Evolutionary conservation across 495 filamentous ascomycete species (phyloP).

Genomic region (Aspergillus avenaceus): DNA sequence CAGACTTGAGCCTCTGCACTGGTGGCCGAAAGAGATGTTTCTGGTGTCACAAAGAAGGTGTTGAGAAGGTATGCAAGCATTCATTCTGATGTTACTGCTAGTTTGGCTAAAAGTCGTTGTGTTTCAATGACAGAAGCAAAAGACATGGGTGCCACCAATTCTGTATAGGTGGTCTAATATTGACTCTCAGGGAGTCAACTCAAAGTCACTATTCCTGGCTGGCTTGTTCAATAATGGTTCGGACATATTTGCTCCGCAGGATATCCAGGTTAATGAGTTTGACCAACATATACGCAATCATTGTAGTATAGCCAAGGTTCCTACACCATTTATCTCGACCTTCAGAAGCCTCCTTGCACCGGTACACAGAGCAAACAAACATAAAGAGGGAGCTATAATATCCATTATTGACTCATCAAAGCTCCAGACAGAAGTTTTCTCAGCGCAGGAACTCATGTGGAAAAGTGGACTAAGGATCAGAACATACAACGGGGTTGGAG

Average conservation of each 20-base stretch:
- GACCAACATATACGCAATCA: conserved; percentile 20
- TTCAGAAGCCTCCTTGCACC: conserved; percentile 22
- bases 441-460: conserved; percentile 18
- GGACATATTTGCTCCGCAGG: conserved; percentile 9
- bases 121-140: background rate
- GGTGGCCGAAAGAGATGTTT: conserved; percentile 19
- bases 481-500: conserved; percentile 25
- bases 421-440: conserved; percentile 19
- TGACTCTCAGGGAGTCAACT: conserved; percentile 32
- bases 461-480: conserved; percentile 13
- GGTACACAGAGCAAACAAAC: conserved; percentile 27
- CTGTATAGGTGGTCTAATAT: conserved; percentile 36
- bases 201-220: conserved; percentile 12
- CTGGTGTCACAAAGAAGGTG: conserved; percentile 16
- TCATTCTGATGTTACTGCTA: background rate
- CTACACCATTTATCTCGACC: conserved; percentile 33
- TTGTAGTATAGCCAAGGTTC: conserved; percentile 10
- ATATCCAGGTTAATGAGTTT: conserved; percentile 15
- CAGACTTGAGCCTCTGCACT: background rate
- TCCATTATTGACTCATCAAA: conserved; percentile 28
- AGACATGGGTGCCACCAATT: conserved; percentile 17
- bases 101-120: background rate
- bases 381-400: conserved; percentile 23
- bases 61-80: background rate
- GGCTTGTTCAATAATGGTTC: conserved; percentile 19